phyloP scores from a whole-genome alignment of 192 early-diverging fungal genomes.

The Obelidium mucronatum region DNA sequence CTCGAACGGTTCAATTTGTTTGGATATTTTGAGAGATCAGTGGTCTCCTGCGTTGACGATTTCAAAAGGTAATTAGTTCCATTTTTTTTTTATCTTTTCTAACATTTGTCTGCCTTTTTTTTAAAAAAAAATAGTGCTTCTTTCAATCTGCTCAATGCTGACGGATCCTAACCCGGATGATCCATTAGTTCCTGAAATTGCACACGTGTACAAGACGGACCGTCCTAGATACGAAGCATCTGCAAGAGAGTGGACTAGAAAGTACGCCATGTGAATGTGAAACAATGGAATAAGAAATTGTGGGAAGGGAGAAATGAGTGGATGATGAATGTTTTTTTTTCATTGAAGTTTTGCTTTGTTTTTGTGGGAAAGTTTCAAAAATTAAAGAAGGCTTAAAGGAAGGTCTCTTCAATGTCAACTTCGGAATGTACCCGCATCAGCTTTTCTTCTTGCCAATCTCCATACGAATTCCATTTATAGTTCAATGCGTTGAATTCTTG shows the following conservation, averaged over 20 bases:
- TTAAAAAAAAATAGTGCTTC: too few relatives aligned
- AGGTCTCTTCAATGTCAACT: too few relatives aligned
- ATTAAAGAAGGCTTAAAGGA: too few relatives aligned
- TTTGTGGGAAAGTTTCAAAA: neutral
- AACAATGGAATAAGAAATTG: neutral
- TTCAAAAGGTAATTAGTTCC: constrained; percentile 90
- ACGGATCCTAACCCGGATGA: constrained; percentile 98
- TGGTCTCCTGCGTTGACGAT: constrained; percentile 99
- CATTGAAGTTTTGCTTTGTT: neutral
- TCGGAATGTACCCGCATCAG: too few relatives aligned
- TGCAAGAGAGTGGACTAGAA: constrained; percentile 94
- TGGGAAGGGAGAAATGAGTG: neutral
- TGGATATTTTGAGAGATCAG: constrained; percentile 98
- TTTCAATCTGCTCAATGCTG: constrained; percentile 98
- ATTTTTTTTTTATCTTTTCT: constrained; percentile 25
- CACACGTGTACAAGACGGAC: constrained; percentile 98
- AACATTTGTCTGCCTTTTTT: constrained; percentile 1
- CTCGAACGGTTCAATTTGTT: constrained; percentile 95
- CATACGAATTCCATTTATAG: too few relatives aligned
- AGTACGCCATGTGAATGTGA: constrained; percentile 46
- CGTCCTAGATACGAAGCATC: constrained; percentile 84
- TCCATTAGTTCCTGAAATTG: constrained; percentile 98
- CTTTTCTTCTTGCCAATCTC: too few relatives aligned
- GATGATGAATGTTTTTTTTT: neutral
- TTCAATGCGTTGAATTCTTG: too few relatives aligned